phyloP scores from a whole-genome alignment of 192 early-diverging fungal genomes.

The Umbelopsis ramanniana region DNA sequence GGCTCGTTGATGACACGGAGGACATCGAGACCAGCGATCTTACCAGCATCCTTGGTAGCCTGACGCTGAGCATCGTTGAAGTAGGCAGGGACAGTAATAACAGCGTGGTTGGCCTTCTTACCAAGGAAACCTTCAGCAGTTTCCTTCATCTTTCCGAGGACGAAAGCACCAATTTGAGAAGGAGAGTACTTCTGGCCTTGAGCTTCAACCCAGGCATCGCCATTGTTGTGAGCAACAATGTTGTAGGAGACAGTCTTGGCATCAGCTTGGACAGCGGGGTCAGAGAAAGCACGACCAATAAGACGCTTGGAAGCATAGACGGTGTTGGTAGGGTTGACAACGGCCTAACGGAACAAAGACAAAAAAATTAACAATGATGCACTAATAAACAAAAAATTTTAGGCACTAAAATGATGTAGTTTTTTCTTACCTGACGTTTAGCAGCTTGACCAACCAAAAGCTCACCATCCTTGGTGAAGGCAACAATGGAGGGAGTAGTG shows the following conservation, averaged over 20 bases:
- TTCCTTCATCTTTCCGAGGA: constrained; percentile 99
- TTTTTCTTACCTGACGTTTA: constrained; percentile 80
- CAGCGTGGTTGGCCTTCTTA: constrained; percentile 86
- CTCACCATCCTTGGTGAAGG: constrained; percentile 96
- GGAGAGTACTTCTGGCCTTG: constrained; percentile 96
- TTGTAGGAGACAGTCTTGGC: constrained; percentile 92
- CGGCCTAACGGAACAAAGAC: constrained; percentile 57
- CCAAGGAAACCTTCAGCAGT: constrained; percentile 86
- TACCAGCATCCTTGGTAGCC: constrained; percentile 95
- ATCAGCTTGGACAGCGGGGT: constrained; percentile 88
- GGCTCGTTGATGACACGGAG: constrained; percentile 96
- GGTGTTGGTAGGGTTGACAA: constrained; percentile 98
- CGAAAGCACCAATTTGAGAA: constrained; percentile 94
- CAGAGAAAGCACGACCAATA: constrained; percentile 93
- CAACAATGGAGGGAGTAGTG: constrained; percentile 97
- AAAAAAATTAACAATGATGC: background rate
- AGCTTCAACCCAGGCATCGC: constrained; percentile 97
- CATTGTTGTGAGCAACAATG: constrained; percentile 94
- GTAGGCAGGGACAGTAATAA: constrained; percentile 98
- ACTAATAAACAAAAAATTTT: background rate
- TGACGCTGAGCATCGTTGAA: constrained; percentile 98
- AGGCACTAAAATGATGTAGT: background rate
- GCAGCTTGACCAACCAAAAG: constrained; percentile 96
- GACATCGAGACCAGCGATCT: constrained; percentile 88
- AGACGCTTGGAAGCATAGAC: constrained; percentile 97